phyloP scores from a whole-genome alignment of 345 rosid species.

The Physaria fendleri region DNA sequence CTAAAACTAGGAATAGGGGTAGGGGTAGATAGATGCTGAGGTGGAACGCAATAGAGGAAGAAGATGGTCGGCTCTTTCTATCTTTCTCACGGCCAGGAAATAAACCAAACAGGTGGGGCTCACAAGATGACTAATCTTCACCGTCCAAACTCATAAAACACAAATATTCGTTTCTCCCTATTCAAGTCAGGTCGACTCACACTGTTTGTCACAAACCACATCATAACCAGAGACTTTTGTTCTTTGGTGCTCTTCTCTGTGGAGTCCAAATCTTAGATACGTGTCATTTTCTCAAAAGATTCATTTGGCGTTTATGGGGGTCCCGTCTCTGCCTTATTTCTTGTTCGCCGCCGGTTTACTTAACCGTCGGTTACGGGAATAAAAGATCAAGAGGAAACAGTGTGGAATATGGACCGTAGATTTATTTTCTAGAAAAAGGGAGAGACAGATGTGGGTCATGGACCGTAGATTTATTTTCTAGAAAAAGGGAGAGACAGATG shows the following conservation, averaged over 20 bases:
- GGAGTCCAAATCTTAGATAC: neutral
- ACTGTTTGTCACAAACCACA: conserved; percentile 6
- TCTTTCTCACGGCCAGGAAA: conserved; percentile 2
- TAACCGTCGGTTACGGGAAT: neutral
- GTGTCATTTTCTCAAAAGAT: neutral
- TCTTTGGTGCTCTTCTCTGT: neutral
- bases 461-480: neutral
- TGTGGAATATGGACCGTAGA: neutral
- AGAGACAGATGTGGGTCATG: neutral
- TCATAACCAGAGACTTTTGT: neutral
- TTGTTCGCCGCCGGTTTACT: conserved; percentile 11
- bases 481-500: neutral
- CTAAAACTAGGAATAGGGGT: neutral
- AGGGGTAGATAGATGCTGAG: conserved; percentile 16
- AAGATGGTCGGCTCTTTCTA: neutral
- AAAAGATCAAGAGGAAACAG: neutral
- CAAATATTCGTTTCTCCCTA: conserved; percentile 8
- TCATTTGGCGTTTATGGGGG: neutral
- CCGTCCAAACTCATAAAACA: conserved; percentile 24
- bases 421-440: neutral
- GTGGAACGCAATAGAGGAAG: conserved; percentile 19
- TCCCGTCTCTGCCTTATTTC: neutral
- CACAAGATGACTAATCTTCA: conserved; percentile 16
- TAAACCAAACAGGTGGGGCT: conserved; percentile 17
- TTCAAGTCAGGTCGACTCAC: neutral